Evolutionary conservation across 768 basidiomycete species (phyloP), one percentile per base, ranked within the genome.

Genomic region (Mycena galopus): DNA sequence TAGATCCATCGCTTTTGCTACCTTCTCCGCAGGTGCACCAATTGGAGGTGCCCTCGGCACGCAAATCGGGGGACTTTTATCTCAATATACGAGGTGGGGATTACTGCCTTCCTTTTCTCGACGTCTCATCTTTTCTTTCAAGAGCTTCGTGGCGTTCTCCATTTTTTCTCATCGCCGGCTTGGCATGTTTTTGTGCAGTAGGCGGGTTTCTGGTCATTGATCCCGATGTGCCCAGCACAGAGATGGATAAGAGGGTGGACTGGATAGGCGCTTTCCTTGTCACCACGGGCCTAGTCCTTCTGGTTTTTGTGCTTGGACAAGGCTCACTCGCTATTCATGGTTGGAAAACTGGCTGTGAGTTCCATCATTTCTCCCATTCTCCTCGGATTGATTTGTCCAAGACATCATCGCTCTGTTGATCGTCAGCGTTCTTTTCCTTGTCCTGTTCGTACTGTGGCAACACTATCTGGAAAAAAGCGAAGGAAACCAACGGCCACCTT

Each of bases 11-110:
- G 93, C 92, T 0, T 94, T 94, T 63, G 88, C 93, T 0, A 88
- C 89, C 0, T 94, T 93, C 73, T 86, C 89, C 1, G 92, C 92
- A 0, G 93, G 93, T n/a, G 91, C 91, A 1, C 92, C 93, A 0
- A 78, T 93, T 2, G 93, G 93, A 0, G 89, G 84, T 0, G 90
- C 86, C 0, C 75, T 92, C 3, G 92, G 93, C 2, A 81, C 82
- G 5, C 78, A 89, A 1, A 72, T 93, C 2, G 92, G 92, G n/a
- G 91, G 90, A 35, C 76, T 89, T 7, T 81, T 91, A 19, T 90
- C 88, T 0, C 86, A 90, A 71, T 73, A 76, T 32, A 76, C 79
- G n/a, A 55, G 37, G 78, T 80, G 42, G 39, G 76, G 64, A 25
- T 53, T 27, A 17, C 33, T 21, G 6, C 32, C 64, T 29, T 69